These are phyloP conservation scores for Xylariomycetidae sp. DNA, from an alignment of 2,329 filamentous ascomycete species.

Conservation along the genomic window DNA sequence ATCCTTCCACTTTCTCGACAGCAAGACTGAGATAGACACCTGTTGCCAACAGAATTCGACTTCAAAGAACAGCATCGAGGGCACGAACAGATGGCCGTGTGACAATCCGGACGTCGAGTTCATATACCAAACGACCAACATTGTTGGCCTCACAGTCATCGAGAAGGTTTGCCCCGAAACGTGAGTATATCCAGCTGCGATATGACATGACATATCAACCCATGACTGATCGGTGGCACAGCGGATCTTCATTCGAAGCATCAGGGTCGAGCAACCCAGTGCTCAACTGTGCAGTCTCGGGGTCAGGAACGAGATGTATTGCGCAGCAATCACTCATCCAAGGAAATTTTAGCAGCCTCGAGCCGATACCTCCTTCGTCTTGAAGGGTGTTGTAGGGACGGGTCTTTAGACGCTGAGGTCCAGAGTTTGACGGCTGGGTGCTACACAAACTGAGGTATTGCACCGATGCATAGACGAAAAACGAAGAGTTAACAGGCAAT, in stretches of 20 bases:
- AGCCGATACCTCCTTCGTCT: conserved; percentile 17
- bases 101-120: conserved; percentile 21
- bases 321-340: conserved; percentile 12
- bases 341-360: conserved; percentile 19
- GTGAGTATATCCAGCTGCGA: conserved; percentile 12
- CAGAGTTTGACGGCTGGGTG: too few relatives aligned
- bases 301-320: conserved; percentile 16
- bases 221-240: conserved; percentile 2
- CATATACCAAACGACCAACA: conserved; percentile 24
- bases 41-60: conserved; percentile 21
- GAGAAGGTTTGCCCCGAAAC: conserved; percentile 23
- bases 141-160: conserved; percentile 21
- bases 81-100: conserved; percentile 21
- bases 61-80: conserved; percentile 16
- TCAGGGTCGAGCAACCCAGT: conserved; percentile 17
- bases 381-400: too few relatives aligned
- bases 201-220: background rate
- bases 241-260: conserved; percentile 17
- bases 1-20: conserved; percentile 21
- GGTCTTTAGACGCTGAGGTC: too few relatives aligned
- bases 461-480: too few relatives aligned
- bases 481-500: too few relatives aligned
- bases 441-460: too few relatives aligned
- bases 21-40: conserved; percentile 22
- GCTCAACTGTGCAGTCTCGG: conserved; percentile 17